Percentiles rank a stretch among this genome's conserved stretches.
Evolutionary conservation across 768 basidiomycete species (phyloP).

Genomic region (Podaxis sp.): DNA sequence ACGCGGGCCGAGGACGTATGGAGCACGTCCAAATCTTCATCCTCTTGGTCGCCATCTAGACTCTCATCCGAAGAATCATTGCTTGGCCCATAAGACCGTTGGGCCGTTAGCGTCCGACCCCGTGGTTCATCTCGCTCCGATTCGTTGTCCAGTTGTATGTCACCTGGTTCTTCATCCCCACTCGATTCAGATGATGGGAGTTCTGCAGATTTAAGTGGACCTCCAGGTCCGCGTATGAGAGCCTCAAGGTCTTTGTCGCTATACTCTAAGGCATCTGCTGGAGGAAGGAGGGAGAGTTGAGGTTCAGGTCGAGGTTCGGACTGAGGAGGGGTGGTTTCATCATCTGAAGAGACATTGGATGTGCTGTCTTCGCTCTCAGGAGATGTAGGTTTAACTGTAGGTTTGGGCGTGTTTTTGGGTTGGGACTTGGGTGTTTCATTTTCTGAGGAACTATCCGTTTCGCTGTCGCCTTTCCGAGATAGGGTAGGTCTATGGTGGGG

Average conservation of each 20-base stretch:
- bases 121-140: constrained; percentile 25
- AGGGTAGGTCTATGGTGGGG: background rate
- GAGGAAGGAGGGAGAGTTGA: background rate
- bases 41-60: constrained; percentile 33
- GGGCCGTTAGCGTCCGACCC: background rate
- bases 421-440: background rate
- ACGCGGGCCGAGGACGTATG: background rate
- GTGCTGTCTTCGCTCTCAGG: background rate
- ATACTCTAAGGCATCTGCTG: constrained; percentile 21
- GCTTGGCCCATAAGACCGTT: background rate
- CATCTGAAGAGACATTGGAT: background rate
- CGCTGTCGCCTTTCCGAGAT: background rate
- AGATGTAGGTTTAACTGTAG: background rate
- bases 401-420: too few relatives aligned
- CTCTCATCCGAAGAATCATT: constrained; percentile 37
- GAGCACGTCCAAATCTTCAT: constrained; percentile 12
- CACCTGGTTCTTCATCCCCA: constrained; percentile 41
- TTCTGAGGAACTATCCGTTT: background rate
- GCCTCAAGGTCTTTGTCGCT: constrained; percentile 35
- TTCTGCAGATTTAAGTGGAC: constrained; percentile 30
- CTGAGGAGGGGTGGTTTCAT: background rate
- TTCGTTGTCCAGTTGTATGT: constrained; percentile 35
- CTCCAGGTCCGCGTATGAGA: constrained; percentile 38
- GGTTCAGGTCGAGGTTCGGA: background rate
- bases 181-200: constrained; percentile 40